phyloP scores from a whole-genome alignment of 2,329 filamentous ascomycete genomes.

The Lecanicillium sp. region DNA sequence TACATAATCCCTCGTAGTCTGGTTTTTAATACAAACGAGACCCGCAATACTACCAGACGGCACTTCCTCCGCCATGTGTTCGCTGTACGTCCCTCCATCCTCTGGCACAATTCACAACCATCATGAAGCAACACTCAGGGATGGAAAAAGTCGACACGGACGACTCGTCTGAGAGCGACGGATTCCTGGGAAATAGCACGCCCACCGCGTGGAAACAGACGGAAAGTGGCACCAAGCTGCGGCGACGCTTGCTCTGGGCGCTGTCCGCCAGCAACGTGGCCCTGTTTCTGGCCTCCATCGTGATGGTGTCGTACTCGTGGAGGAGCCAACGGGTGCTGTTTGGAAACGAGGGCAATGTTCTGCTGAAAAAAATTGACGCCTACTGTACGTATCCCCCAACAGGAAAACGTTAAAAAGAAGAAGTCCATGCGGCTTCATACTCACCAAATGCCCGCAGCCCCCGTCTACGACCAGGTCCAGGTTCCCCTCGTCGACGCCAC shows the following conservation, averaged over 20 bases:
- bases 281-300: neutral
- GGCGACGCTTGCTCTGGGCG: neutral
- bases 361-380: constrained; percentile 3
- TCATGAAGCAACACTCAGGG: too few relatives aligned
- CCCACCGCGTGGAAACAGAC: neutral
- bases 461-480: neutral
- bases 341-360: neutral
- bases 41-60: too few relatives aligned
- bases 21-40: too few relatives aligned
- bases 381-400: neutral
- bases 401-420: neutral
- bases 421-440: too few relatives aligned
- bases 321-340: neutral
- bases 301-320: neutral
- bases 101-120: too few relatives aligned
- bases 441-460: neutral
- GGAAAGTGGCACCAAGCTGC: neutral
- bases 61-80: too few relatives aligned
- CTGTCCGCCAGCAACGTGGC: neutral
- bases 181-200: neutral
- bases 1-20: too few relatives aligned
- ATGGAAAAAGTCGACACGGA: neutral
- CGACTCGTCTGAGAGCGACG: neutral
- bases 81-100: too few relatives aligned
- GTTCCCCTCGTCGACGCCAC: neutral